phyloP scores from a whole-genome alignment of 768 basidiomycete species.

The Phanerochaete carnosa region DNA sequence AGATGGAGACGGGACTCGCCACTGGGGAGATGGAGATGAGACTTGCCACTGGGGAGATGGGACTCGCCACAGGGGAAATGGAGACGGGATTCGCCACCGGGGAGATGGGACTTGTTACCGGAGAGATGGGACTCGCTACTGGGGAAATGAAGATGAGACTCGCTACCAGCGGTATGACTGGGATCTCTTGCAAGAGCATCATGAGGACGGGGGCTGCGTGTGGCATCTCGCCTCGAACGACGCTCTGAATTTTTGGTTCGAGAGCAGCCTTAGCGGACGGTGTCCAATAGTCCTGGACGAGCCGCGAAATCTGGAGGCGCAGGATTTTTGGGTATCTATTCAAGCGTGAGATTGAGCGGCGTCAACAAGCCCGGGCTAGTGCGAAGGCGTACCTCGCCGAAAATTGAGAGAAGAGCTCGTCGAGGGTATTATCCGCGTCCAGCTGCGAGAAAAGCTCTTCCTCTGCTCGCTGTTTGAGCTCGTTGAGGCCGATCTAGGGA shows the following conservation, averaged over 20 bases:
- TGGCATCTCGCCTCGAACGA: background rate
- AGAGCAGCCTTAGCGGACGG: background rate
- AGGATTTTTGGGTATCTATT: background rate
- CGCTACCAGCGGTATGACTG: background rate
- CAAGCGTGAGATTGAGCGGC: background rate
- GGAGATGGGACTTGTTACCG: too few relatives aligned
- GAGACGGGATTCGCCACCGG: too few relatives aligned
- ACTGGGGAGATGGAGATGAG: too few relatives aligned
- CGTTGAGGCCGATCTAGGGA: background rate
- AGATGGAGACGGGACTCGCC: too few relatives aligned
- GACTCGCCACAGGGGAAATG: too few relatives aligned
- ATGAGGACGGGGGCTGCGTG: background rate
- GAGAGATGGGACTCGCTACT: too few relatives aligned
- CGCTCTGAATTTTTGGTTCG: background rate
- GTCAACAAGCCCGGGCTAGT: too few relatives aligned
- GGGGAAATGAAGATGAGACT: too few relatives aligned
- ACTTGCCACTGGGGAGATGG: too few relatives aligned
- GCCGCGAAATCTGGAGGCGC: background rate
- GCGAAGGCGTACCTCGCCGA: background rate
- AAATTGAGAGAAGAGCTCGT: constrained; percentile 4
- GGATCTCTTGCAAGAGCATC: background rate
- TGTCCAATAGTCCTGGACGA: background rate
- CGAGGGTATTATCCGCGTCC: background rate
- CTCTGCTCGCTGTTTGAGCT: background rate
- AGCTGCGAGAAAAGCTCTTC: background rate